Conservation (phyloP, 345 rosid genomes). For the Camelina laxa region DNA sequence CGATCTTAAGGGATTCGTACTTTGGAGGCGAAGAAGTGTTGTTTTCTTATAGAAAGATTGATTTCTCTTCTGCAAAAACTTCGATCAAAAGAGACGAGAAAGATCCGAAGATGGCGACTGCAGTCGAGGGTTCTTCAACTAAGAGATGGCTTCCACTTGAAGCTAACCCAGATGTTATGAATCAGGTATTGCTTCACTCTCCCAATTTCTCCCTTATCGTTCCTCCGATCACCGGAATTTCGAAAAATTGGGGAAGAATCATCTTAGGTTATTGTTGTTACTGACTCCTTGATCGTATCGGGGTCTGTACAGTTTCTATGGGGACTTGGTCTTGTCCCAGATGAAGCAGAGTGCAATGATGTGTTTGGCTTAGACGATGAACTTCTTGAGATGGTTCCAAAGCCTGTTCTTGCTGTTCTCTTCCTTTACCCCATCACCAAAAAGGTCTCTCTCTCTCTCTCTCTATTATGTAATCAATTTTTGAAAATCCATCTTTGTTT, state of each 20-base stretch:
- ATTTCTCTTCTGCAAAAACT: conserved; percentile 2
- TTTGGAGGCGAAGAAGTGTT: conserved; percentile 4
- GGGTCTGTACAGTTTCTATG: conserved; percentile 67
- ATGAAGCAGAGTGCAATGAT: conserved; percentile 80
- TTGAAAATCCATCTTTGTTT: conserved; percentile 4
- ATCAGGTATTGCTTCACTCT: conserved; percentile 62
- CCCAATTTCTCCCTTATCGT: not conserved
- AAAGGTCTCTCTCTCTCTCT: conserved; percentile 56
- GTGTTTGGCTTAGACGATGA: conserved; percentile 91
- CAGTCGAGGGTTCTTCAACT: conserved; percentile 56
- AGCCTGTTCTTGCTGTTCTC: conserved; percentile 92
- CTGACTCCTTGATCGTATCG: not conserved
- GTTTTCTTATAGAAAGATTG: not conserved
- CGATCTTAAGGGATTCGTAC: conserved; percentile 10
- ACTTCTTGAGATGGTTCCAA: conserved; percentile 83
- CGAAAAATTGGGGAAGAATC: not conserved
- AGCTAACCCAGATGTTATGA: conserved; percentile 96
- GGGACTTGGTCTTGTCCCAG: conserved; percentile 76
- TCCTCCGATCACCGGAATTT: conserved; percentile 36
- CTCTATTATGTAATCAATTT: not conserved
- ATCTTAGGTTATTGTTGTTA: not conserved
- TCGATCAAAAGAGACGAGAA: conserved; percentile 20
- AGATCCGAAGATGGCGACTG: conserved; percentile 60
- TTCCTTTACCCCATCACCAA: conserved; percentile 83
- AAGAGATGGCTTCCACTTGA: conserved; percentile 99